These are phyloP conservation scores for Fagopyrum tataricum DNA, from an alignment of 148 eudicot genomes.

Conservation along the genomic window DNA sequence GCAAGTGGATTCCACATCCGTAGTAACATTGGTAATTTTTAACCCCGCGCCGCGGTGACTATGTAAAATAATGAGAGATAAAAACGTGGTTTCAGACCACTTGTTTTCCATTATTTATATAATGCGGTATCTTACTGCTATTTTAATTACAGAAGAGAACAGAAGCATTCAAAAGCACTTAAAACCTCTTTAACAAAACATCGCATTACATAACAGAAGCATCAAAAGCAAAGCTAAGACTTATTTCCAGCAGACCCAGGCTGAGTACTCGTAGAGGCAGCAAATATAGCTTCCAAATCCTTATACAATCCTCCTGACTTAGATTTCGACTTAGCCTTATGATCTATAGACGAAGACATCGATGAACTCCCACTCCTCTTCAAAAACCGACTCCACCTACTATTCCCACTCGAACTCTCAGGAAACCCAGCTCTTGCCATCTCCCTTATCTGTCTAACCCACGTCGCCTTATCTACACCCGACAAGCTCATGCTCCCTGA, in stretches of 20 bases:
- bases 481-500: slow-evolving; percentile 47
- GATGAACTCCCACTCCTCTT: slow-evolving; percentile 75
- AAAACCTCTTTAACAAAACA: background rate
- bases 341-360: slow-evolving; percentile 39
- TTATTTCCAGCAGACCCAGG: background rate
- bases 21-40: no score
- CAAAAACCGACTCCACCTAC: slow-evolving; percentile 70
- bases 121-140: no score
- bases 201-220: background rate
- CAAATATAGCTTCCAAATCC: slow-evolving; percentile 92
- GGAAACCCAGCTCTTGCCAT: slow-evolving; percentile 64
- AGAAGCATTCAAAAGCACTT: no score
- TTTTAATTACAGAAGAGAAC: no score
- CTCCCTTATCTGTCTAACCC: slow-evolving; percentile 78
- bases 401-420: slow-evolving; percentile 54
- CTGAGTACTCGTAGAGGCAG: slow-evolving; percentile 14
- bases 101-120: no score
- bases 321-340: slow-evolving; percentile 42
- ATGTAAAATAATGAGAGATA: no score
- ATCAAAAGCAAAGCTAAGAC: background rate
- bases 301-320: slow-evolving; percentile 38
- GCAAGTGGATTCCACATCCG: no score
- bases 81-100: no score
- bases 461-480: slow-evolving; percentile 50
- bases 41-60: no score